Evolutionary conservation across 2,329 filamentous ascomycete species (phyloP).

Genomic region (Diplodia sapinea): DNA sequence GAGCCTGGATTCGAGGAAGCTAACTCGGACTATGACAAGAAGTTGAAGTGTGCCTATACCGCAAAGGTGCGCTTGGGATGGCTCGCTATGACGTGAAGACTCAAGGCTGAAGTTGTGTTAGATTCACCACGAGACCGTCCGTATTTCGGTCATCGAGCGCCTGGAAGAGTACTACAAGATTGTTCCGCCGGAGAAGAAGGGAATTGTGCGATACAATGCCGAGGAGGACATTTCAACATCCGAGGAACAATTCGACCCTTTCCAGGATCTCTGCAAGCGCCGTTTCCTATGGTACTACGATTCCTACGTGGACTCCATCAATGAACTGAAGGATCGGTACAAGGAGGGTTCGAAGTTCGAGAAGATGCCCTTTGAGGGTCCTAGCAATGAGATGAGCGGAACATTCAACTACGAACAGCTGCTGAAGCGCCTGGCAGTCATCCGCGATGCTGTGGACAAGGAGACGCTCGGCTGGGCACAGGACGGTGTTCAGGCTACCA

Average conservation of each 20-base stretch:
- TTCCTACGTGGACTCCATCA: slow-evolving; percentile 76
- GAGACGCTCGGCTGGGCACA: slow-evolving; percentile 75
- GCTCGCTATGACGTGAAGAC: not conserved
- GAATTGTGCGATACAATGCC: slow-evolving; percentile 55
- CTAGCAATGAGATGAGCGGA: slow-evolving; percentile 82
- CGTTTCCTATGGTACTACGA: slow-evolving; percentile 97
- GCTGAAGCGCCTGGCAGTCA: slow-evolving; percentile 68
- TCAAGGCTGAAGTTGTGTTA: slow-evolving; percentile 46
- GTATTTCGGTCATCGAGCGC: slow-evolving; percentile 83
- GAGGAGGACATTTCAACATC: slow-evolving; percentile 55
- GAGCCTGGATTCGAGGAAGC: slow-evolving; percentile 90
- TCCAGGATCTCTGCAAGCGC: slow-evolving; percentile 87
- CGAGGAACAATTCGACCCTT: slow-evolving; percentile 74
- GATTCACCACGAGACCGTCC: slow-evolving; percentile 89
- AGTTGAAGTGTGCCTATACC: slow-evolving; percentile 75
- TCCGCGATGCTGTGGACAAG: slow-evolving; percentile 72
- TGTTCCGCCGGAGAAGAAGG: slow-evolving; percentile 39
- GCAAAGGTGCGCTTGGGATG: slow-evolving; percentile 66
- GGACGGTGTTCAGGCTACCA: slow-evolving; percentile 68
- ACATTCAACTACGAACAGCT: slow-evolving; percentile 81
- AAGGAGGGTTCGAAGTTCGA: slow-evolving; percentile 69
- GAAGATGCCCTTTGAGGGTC: slow-evolving; percentile 87
- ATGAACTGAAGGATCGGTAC: slow-evolving; percentile 66
- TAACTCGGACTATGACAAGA: slow-evolving; percentile 70
- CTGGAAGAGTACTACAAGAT: slow-evolving; percentile 80